A percentile compares a stretch with the other conserved stretches of the same genome.
Conservation (phyloP, 2,329 filamentous ascomycete genomes). For the Stagonosporopsis cucurbitacearum region DNA sequence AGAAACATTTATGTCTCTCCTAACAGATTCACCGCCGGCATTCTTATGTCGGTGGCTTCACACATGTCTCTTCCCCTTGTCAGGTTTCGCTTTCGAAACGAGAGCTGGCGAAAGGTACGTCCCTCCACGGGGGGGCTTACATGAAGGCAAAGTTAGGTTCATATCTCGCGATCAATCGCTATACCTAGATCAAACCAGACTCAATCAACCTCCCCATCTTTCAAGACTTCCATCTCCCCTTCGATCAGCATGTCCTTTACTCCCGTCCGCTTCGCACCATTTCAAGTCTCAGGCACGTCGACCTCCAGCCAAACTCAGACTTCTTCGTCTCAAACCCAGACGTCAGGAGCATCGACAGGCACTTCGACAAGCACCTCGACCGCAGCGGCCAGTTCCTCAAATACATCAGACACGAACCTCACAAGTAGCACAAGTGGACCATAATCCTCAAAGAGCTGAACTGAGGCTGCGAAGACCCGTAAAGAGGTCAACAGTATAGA, state of each 20-base stretch:
- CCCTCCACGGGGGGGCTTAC: neutral
- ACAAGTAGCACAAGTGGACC: neutral
- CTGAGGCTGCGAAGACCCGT: no score
- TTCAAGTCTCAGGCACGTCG: constrained; percentile 35
- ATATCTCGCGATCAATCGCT: neutral
- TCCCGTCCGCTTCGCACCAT: constrained; percentile 40
- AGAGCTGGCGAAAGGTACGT: neutral
- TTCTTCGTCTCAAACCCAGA: constrained; percentile 31
- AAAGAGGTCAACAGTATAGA: neutral
- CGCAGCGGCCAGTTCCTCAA: neutral
- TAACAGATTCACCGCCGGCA: constrained; percentile 3
- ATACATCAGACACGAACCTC: neutral
- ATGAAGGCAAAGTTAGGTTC: neutral
- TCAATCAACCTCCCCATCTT: neutral
- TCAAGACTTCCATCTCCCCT: neutral
- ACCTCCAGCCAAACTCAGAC: constrained; percentile 18
- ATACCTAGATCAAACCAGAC: neutral
- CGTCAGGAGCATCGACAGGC: constrained; percentile 3
- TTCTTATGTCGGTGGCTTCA: constrained; percentile 5
- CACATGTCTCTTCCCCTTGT: neutral
- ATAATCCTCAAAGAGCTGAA: neutral
- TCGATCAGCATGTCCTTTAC: constrained; percentile 27
- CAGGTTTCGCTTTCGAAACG: neutral
- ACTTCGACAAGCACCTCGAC: neutral
- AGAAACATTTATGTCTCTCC: constrained; percentile 20